Evolutionary conservation across 2,329 filamentous ascomycete species (phyloP), one percentile per base, ranked within the genome.

Genomic region (Scedosporium apiospermum): DNA sequence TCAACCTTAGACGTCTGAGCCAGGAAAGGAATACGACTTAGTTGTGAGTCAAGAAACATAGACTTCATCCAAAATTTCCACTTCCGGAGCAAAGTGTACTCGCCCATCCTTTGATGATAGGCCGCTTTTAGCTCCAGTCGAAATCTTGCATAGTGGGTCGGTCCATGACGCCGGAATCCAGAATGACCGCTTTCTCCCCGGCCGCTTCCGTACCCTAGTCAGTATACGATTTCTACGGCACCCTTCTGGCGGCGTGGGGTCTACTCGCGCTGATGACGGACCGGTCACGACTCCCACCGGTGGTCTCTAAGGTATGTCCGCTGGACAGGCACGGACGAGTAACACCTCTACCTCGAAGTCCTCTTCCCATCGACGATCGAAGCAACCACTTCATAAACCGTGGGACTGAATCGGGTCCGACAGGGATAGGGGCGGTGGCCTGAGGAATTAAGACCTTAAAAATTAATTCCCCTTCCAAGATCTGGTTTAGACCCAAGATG

Each of bases 161-260:
- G 1, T n/a, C n/a, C n/a, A n/a, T 67, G 68, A 0, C 57, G 3
- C 0, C 66, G 0, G 41, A 7, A 0, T 67, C 62, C 0, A 78
- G 65, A 2, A 81, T 73, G 0, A 77, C 78, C 0, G 78, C 74
- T 0, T 59, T n/a, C 0, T 65, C 42, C 0, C 71, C 70, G 0
- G 77, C 78, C 0, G 71, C 57, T 0, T 68, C 64, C 77, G 80
- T 80, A 0, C 69, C 63, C 0, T 63, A 21, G 1, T 72, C 71
- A 1, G 74, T 73, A 61, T 77, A 77, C 0, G 71, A 66, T 0
- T 75, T 74, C 78, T 78, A 81, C 0, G 78, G 78, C 0, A 81
- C 44, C 0, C 78, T 80, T 1, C 77, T 65, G 1, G 79, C 70
- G 2, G 80, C 66, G 12, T 75, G 69, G 9, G 78, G 69, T 0